phyloP scores from a whole-genome alignment of 2,329 filamentous ascomycete species.

The Curvularia eragrostidis region DNA sequence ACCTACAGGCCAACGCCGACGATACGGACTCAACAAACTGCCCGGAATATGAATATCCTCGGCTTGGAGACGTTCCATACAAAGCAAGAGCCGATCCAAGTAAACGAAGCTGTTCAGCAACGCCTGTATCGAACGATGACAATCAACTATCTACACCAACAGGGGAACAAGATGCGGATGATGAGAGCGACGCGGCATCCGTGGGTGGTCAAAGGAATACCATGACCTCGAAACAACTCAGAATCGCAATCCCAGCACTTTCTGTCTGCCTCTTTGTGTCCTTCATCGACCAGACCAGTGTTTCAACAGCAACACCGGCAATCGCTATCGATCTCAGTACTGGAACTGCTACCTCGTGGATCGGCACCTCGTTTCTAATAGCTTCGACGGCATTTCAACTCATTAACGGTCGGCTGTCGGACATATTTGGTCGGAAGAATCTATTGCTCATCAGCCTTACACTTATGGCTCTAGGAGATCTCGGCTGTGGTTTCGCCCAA shows the following conservation, averaged over 20 bases:
- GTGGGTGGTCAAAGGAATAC: constrained; percentile 60
- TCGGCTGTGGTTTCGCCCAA: constrained; percentile 64
- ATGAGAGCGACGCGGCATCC: constrained; percentile 22
- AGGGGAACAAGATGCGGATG: constrained; percentile 1
- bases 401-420: constrained; percentile 68
- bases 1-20: not conserved
- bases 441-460: constrained; percentile 61
- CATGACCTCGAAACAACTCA: constrained; percentile 58
- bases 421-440: constrained; percentile 60
- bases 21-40: not conserved
- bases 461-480: constrained; percentile 62
- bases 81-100: not conserved
- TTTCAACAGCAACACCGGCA: constrained; percentile 52
- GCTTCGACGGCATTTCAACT: constrained; percentile 69
- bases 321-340: constrained; percentile 48
- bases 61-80: not conserved
- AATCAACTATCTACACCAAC: constrained; percentile 1
- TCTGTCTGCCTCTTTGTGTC: constrained; percentile 62
- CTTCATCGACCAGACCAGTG: constrained; percentile 65
- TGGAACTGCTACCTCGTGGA: constrained; percentile 61
- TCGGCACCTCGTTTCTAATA: constrained; percentile 61
- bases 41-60: not conserved
- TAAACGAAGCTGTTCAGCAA: not conserved
- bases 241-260: constrained; percentile 61
- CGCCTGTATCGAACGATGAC: not conserved